A percentile compares a stretch with the other conserved stretches of the same genome.
These are phyloP conservation scores for Aspergillus sp. DNA, from an alignment of 2,329 filamentous ascomycete genomes.

Conservation along the genomic window DNA sequence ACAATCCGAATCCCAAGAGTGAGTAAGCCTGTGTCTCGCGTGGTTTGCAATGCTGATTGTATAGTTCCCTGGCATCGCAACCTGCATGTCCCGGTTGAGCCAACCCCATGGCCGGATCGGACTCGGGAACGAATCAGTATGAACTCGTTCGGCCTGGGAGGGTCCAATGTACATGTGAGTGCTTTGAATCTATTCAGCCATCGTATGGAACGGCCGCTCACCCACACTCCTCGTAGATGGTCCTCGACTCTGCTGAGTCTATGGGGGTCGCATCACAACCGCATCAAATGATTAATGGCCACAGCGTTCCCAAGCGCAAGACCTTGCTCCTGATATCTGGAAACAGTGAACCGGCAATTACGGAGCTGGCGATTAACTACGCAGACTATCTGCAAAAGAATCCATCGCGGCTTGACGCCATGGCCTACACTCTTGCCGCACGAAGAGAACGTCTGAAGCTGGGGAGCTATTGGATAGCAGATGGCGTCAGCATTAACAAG, in stretches of 20 bases:
- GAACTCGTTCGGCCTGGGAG: constrained; percentile 29
- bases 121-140: constrained; percentile 22
- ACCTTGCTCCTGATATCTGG: background rate
- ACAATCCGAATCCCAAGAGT: constrained; percentile 21
- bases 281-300: background rate
- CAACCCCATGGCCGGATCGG: constrained; percentile 20
- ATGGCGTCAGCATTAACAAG: background rate
- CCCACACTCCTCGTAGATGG: background rate
- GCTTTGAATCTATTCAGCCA: too few species aligned
- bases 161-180: constrained; percentile 11
- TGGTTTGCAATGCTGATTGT: too few species aligned
- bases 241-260: constrained; percentile 5
- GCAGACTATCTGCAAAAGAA: background rate
- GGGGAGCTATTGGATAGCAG: constrained; percentile 1
- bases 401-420: background rate
- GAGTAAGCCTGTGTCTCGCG: too few species aligned
- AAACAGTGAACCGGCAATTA: background rate
- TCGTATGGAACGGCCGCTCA: too few species aligned
- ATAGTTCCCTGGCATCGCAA: background rate
- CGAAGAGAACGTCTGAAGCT: background rate
- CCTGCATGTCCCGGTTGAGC: background rate
- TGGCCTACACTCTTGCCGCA: constrained; percentile 9
- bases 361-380: background rate
- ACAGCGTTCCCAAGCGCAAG: background rate
- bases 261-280: background rate